These are phyloP conservation scores for Globisporangium rhizosaccharum DNA, from an alignment of 352 stramenopile genomes.

Conservation along the genomic window DNA sequence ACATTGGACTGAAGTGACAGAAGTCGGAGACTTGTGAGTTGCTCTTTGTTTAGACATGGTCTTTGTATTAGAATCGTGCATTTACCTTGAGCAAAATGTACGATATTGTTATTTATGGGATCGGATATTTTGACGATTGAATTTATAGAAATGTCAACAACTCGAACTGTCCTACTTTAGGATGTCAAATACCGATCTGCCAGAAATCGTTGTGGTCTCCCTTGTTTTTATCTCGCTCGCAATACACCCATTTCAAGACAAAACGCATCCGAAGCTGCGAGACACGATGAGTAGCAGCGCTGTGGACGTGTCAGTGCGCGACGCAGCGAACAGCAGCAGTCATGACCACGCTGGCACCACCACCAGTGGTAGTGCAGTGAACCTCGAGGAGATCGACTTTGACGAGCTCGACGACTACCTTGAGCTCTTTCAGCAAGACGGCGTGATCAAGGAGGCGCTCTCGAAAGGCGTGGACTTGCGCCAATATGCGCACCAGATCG, in stretches of 20 bases:
- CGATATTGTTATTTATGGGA: too few species aligned
- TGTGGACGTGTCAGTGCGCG: background rate
- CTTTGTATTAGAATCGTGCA: too few species aligned
- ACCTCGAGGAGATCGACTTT: constrained; percentile 91
- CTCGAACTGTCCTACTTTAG: too few species aligned
- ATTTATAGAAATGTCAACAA: too few species aligned
- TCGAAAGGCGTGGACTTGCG: constrained; percentile 88
- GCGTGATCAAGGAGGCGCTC: constrained; percentile 90
- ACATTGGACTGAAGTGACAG: too few species aligned
- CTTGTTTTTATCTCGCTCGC: too few species aligned
- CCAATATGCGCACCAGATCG: constrained; percentile 89
- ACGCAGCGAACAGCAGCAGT: background rate
- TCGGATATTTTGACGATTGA: too few species aligned
- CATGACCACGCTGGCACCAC: background rate
- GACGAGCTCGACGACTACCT: constrained; percentile 92
- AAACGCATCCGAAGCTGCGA: background rate
- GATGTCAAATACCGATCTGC: too few species aligned
- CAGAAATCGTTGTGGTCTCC: too few species aligned
- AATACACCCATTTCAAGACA: background rate
- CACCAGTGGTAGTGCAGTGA: constrained; percentile 16
- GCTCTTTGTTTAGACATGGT: too few species aligned
- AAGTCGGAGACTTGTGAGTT: too few species aligned
- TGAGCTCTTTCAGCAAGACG: constrained; percentile 92
- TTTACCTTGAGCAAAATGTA: too few species aligned
- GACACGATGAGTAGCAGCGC: background rate